Percentiles rank a stretch among this genome's conserved stretches.
Evolutionary conservation across 108 stramenopile species (phyloP).

Genomic region (Fragilaria crotonensis): DNA sequence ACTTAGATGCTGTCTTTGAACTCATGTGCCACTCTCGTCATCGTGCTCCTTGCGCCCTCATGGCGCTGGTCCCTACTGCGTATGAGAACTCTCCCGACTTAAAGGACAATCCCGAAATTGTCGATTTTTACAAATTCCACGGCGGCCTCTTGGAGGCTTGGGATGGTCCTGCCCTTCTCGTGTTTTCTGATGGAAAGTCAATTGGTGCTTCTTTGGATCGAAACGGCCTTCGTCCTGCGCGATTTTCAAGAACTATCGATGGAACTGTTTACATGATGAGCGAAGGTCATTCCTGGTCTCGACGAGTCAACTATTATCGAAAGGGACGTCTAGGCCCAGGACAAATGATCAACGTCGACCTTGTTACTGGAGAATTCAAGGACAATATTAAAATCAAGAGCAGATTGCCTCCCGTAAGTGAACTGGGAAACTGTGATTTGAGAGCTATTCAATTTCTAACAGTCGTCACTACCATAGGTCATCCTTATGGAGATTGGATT

Average conservation of each 20-base stretch:
- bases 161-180: slow-evolving; percentile 96
- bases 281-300: slow-evolving; percentile 75
- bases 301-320: slow-evolving; percentile 80
- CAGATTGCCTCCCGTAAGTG: slow-evolving; percentile 79
- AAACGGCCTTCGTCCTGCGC: slow-evolving; percentile 90
- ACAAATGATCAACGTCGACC: slow-evolving; percentile 94
- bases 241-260: slow-evolving; percentile 88
- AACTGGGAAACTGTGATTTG: background rate
- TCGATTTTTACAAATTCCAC: slow-evolving; percentile 97
- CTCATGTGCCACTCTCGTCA: slow-evolving; percentile 88
- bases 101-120: slow-evolving; percentile 78
- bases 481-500: slow-evolving; percentile 88
- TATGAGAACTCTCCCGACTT: slow-evolving; percentile 85
- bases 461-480: slow-evolving; percentile 23
- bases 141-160: slow-evolving; percentile 93
- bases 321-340: slow-evolving; percentile 96
- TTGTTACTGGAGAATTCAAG: slow-evolving; percentile 81
- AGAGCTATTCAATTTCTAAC: too few species aligned
- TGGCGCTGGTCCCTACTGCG: slow-evolving; percentile 87
- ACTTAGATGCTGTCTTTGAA: slow-evolving; percentile 93
- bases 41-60: slow-evolving; percentile 85
- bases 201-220: slow-evolving; percentile 89
- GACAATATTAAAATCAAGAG: slow-evolving; percentile 92
- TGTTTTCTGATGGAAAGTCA: slow-evolving; percentile 91
- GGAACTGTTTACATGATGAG: slow-evolving; percentile 94